Evolutionary conservation across 306 rosid species (phyloP).

Genomic region (Castanea mollissima): DNA sequence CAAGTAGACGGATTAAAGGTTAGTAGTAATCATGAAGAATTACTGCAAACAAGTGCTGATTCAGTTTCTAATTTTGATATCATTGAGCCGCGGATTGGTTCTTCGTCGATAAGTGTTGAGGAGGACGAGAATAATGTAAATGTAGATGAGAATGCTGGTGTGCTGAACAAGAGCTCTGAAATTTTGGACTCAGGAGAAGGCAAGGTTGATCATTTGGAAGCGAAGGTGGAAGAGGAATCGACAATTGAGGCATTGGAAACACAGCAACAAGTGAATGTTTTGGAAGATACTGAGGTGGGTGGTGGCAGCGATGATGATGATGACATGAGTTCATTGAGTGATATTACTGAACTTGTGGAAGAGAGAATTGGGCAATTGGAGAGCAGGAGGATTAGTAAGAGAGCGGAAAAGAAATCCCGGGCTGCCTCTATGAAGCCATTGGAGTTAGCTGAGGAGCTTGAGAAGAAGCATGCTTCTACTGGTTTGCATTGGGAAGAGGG

Average conservation of each 20-base stretch:
- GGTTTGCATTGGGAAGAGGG: constrained; percentile 94
- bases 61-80: background rate
- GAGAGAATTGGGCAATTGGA: constrained; percentile 66
- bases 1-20: constrained; percentile 25
- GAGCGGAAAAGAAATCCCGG: constrained; percentile 41
- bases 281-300: constrained; percentile 31
- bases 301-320: constrained; percentile 23
- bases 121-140: background rate
- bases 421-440: constrained; percentile 55
- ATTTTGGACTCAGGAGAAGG: constrained; percentile 17
- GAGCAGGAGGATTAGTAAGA: constrained; percentile 42
- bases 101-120: background rate
- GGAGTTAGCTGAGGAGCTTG: constrained; percentile 80
- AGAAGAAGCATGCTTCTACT: constrained; percentile 90
- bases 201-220: constrained; percentile 24
- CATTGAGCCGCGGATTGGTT: constrained; percentile 1
- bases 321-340: constrained; percentile 40
- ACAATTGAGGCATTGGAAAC: constrained; percentile 21
- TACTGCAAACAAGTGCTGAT: constrained; percentile 4
- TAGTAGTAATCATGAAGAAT: constrained; percentile 19
- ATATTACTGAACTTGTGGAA: constrained; percentile 55
- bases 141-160: constrained; percentile 25
- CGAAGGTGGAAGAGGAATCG: constrained; percentile 17
- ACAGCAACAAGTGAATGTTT: constrained; percentile 21
- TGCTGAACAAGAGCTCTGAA: constrained; percentile 18